Base-by-base conservation (phyloP, 352 stramenopile species). In the Pythium phragmiticola region DNA sequence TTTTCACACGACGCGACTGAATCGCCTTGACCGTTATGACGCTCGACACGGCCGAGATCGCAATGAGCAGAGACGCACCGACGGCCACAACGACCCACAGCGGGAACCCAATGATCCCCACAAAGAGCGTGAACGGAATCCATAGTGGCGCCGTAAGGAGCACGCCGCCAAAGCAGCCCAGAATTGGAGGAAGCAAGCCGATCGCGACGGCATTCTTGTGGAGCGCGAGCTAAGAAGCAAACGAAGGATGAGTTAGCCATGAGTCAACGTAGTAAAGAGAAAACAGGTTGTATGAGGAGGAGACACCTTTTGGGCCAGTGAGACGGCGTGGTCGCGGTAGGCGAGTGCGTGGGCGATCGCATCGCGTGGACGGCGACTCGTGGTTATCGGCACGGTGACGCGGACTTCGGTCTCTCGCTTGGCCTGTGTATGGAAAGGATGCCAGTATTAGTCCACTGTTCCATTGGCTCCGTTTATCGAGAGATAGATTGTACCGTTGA, bases 181-280 rank as follows among this genome's bases (percentile, higher is more conserved):
- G 48, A 5, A 90, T 39, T 2, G 73, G 74, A 14, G 82, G 77
- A 7, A 89, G 46, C 11, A 93, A 46, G 0, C 77, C 73, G 36
- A 89, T 43, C 0, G 71, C 71, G 13, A 84, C 76, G 28, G 79
- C 73, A 19, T 90, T 90, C 63, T 76, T 80, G 53, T 88, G 78
- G 36, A 88, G 58, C 2, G 68, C 74, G n/a, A 90, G 67, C 82
- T 90, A 7, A 11, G 33, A 4, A 28, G 8, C 9, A 37, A 17
- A 14, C 2, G 12, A 2, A 48, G 42, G 2, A 48, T 48, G n/a
- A 19, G 42, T 48, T 48, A 0, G 12, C 12, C 7, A 23, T 12
- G 42, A 48, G 8, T 2, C 13, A 26, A 11, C 0, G 17, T 19
- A 48, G 2, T 11, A 21, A 1, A 21, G 21, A 21, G 42, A 42